A percentile compares a stretch with the other conserved stretches of the same genome.
Conservation (phyloP, 2,329 filamentous ascomycete species). For the Dactylellina cionopaga region DNA sequence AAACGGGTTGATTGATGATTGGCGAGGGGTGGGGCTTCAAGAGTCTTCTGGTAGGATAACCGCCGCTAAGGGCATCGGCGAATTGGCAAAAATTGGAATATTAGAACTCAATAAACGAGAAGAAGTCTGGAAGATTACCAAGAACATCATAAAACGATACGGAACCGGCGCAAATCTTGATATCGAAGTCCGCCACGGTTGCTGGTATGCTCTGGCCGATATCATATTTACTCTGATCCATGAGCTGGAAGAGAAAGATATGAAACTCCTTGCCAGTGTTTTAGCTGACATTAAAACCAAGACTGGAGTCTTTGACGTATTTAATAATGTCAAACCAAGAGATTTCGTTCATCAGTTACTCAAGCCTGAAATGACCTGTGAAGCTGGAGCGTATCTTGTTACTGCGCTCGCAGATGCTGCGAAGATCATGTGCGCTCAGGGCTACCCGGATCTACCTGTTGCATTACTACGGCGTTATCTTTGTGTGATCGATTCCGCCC, state of each 20-base stretch:
- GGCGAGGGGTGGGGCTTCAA: conserved; percentile 86
- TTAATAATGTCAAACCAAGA: conserved; percentile 60
- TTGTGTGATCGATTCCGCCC: conserved; percentile 55
- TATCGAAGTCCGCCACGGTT: conserved; percentile 56
- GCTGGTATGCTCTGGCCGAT: conserved; percentile 56
- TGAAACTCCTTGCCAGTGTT: conserved; percentile 23
- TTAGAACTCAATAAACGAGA: conserved; percentile 23
- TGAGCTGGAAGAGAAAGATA: conserved; percentile 26
- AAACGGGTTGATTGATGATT: conserved; percentile 74
- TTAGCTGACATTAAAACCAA: conserved; percentile 34
- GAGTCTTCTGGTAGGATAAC: conserved; percentile 78
- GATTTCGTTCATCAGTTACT: conserved; percentile 63
- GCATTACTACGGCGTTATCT: conserved; percentile 32
- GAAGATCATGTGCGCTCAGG: conserved; percentile 43
- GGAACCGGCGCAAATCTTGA: conserved; percentile 53
- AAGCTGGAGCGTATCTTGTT: conserved; percentile 70
- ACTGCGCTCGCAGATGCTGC: conserved; percentile 61
- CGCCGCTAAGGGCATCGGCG: conserved; percentile 76
- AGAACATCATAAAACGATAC: conserved; percentile 53
- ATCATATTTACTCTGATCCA: conserved; percentile 48
- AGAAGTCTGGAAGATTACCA: conserved; percentile 46
- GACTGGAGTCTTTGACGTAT: conserved; percentile 56
- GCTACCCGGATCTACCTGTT: conserved; percentile 30
- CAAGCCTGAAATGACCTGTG: conserved; percentile 72
- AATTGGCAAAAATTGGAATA: conserved; percentile 62